Conservation (phyloP, 306 rosid species). For the Citrullus mucosospermus region DNA sequence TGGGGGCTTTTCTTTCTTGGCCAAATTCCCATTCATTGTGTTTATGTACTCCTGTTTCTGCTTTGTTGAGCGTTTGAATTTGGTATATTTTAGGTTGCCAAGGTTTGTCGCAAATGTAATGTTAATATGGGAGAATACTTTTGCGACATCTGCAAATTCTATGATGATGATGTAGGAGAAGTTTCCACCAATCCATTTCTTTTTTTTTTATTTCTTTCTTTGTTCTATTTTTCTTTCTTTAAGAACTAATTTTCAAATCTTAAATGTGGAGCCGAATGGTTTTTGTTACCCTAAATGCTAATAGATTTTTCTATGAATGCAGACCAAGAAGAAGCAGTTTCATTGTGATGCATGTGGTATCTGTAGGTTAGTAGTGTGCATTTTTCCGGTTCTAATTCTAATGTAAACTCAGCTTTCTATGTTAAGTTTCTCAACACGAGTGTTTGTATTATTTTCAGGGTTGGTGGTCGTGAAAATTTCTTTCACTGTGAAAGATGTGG, state of each 20-base stretch:
- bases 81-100: slow-evolving; percentile 33
- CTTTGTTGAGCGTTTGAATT: neutral
- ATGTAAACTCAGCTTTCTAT: neutral
- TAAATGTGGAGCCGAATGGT: neutral
- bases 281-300: neutral
- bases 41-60: neutral
- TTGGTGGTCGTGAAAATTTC: slow-evolving; percentile 47
- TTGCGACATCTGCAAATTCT: slow-evolving; percentile 59
- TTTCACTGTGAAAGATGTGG: slow-evolving; percentile 62
- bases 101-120: slow-evolving; percentile 45
- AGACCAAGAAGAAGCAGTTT: slow-evolving; percentile 47
- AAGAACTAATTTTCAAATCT: neutral
- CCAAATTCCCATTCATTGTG: neutral
- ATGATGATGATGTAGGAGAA: slow-evolving; percentile 23
- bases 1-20: neutral
- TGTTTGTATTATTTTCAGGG: slow-evolving; percentile 18
- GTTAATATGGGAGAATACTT: slow-evolving; percentile 65
- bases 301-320: slow-evolving; percentile 9
- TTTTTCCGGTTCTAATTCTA: neutral
- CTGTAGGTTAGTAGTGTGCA: slow-evolving; percentile 45
- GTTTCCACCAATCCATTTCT: neutral
- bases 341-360: slow-evolving; percentile 72
- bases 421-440: neutral
- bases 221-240: neutral
- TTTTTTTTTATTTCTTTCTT: neutral